Evolutionary conservation across 2,329 filamentous ascomycete genomes (phyloP), one percentile per base, ranked within the genome.

Genomic region (Phyllosticta paracitricarpa): DNA sequence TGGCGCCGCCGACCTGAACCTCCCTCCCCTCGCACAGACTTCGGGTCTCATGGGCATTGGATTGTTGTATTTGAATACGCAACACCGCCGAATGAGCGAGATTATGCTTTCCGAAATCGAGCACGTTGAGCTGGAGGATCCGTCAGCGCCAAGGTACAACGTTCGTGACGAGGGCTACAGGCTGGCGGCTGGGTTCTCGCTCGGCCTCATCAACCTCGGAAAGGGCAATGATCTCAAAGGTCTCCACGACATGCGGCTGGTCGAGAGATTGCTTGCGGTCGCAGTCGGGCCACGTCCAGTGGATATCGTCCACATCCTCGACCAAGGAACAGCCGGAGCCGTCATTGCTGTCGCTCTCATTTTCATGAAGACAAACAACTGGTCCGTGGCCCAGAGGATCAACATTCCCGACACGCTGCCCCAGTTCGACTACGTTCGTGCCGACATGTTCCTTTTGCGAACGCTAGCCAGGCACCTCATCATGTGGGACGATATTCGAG

Each of bases 61-160:
- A 0, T 77, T 99, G 51, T 79, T 99, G 1, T 99, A 97, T 73
- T 95, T 89, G 75, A 89, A 92, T 71, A 97, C 92, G 28, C 93
- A 97, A 69, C 95, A 99, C 75, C 89, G 95, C 30, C 87, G 95
- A 48, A 99, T 99, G 94, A 97, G 91, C 70, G 94, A 99, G 72
- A 91, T 97, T 19, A 97, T 99, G 91, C 84, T 99, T 57, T 97
- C 93, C 0, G 94, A 99, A 72, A 94, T 99, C 63, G 91, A 97
- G 71, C 88, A 92, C 64, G 82, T 91, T 58, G 91, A 94, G 26
- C 82, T 89, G 48, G 89, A 93, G 59, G 92, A 97, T 63, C 79
- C 80, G 4, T 79, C 80, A 26, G 74, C 79, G 58, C 78, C 81
- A 7, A 88, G 92, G 62, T 90, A 96, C 68, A 86, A 86, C 24